These are phyloP conservation scores for Phytophthora nicotianae DNA, from an alignment of 352 stramenopile species.

Conservation along the genomic window DNA sequence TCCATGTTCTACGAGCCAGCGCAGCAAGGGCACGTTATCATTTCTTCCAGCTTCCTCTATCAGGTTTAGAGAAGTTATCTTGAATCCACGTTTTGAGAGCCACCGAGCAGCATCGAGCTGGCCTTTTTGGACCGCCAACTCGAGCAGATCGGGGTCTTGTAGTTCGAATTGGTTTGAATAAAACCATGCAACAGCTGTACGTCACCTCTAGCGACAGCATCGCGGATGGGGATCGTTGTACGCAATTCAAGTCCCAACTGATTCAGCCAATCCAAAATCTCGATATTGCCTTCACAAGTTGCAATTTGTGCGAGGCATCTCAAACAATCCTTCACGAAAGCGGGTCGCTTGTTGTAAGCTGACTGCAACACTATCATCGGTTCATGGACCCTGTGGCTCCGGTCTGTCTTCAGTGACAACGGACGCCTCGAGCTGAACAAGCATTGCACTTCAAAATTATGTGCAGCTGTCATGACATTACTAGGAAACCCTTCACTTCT, in stretches of 20 bases:
- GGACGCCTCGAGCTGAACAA: no score
- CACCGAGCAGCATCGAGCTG: neutral
- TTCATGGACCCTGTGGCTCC: neutral
- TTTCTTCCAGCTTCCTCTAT: neutral
- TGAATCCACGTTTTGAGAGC: neutral
- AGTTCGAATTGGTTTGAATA: neutral
- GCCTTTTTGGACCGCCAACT: neutral
- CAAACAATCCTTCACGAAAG: conserved; percentile 1
- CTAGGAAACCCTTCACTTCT: neutral
- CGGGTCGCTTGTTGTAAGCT: neutral
- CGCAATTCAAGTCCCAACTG: conserved; percentile 4
- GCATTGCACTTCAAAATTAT: neutral
- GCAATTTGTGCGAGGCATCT: neutral
- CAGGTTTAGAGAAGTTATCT: neutral
- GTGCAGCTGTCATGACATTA: neutral
- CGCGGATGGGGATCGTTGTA: neutral
- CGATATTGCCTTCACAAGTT: neutral
- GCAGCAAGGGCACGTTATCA: neutral
- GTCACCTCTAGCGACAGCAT: neutral
- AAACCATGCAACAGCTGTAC: conserved; percentile 10
- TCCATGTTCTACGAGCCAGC: conserved; percentile 3
- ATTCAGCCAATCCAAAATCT: conserved; percentile 5
- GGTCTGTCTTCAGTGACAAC: neutral
- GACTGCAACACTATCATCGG: neutral
- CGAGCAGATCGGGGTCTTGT: neutral